phyloP scores from a whole-genome alignment of 805 yeast species.

The Zygosaccharomyces rouxii region DNA sequence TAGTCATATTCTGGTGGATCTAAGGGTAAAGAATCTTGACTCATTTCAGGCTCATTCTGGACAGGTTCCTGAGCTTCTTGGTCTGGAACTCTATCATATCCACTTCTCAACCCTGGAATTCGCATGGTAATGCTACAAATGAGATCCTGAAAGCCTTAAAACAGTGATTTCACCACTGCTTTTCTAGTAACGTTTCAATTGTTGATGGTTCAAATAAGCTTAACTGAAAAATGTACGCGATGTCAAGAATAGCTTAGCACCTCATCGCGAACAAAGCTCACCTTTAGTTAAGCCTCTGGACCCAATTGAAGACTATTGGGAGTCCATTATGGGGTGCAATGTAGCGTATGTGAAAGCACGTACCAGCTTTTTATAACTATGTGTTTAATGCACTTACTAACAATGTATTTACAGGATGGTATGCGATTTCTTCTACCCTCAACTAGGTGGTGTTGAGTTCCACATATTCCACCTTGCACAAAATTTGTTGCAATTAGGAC shows the following conservation, averaged over 20 bases:
- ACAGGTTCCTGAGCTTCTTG: slow-evolving; percentile 10
- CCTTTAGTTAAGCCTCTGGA: too few relatives aligned
- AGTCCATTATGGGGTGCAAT: slow-evolving; percentile 25
- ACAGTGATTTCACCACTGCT: slow-evolving; percentile 1
- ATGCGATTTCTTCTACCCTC: slow-evolving; percentile 96
- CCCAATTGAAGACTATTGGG: slow-evolving; percentile 5
- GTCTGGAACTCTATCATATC: slow-evolving; percentile 17
- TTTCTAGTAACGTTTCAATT: background rate
- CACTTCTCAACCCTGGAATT: slow-evolving; percentile 7
- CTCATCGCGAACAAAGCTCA: background rate
- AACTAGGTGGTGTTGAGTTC: slow-evolving; percentile 96
- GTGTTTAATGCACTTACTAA: background rate
- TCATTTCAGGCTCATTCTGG: background rate
- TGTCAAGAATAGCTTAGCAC: background rate
- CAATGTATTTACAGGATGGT: slow-evolving; percentile 55
- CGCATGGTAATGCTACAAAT: slow-evolving; percentile 6
- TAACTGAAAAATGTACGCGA: slow-evolving; percentile 1
- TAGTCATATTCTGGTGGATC: slow-evolving; percentile 33
- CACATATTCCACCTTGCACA: slow-evolving; percentile 91
- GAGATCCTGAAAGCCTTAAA: background rate
- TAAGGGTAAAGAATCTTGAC: slow-evolving; percentile 23
- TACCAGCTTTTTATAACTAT: background rate
- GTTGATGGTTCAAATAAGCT: background rate
- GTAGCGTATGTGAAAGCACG: slow-evolving; percentile 24
- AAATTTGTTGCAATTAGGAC: slow-evolving; percentile 73